phyloP scores from a whole-genome alignment of 257 asterid genomes.

The Leonotis leonurus region DNA sequence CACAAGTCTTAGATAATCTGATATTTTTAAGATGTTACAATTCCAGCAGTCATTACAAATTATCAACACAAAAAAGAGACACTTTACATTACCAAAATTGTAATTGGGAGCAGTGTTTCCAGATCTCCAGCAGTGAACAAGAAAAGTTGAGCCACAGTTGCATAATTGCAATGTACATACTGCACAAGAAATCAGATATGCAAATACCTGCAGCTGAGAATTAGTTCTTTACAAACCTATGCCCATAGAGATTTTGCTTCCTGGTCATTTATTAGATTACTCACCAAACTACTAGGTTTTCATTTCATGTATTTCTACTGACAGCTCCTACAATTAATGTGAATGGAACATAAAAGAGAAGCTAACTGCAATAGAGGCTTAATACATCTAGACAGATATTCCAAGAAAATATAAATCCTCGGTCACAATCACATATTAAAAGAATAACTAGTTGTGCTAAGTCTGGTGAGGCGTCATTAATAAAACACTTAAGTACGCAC shows the following conservation, averaged over 20 bases:
- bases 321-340: background rate
- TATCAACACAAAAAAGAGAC: background rate
- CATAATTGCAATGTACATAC: constrained; percentile 8
- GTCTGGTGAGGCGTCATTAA: background rate
- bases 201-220: background rate
- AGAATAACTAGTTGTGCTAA: constrained; percentile 9
- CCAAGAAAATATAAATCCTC: background rate
- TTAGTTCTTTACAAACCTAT: background rate
- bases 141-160: background rate
- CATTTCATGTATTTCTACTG: background rate
- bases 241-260: background rate
- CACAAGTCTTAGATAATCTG: background rate
- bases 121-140: constrained; percentile 6
- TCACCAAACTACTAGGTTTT: background rate
- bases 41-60: background rate
- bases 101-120: background rate
- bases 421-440: background rate
- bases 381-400: background rate
- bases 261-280: background rate
- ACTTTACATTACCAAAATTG: background rate
- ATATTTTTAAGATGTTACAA: background rate
- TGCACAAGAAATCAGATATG: background rate
- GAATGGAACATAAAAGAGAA: background rate
- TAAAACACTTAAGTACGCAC: background rate
- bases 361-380: constrained; percentile 3